Evolutionary conservation across 441 rosid species (phyloP), one percentile per base, ranked within the genome.

Genomic region (Erodium trifolium): DNA sequence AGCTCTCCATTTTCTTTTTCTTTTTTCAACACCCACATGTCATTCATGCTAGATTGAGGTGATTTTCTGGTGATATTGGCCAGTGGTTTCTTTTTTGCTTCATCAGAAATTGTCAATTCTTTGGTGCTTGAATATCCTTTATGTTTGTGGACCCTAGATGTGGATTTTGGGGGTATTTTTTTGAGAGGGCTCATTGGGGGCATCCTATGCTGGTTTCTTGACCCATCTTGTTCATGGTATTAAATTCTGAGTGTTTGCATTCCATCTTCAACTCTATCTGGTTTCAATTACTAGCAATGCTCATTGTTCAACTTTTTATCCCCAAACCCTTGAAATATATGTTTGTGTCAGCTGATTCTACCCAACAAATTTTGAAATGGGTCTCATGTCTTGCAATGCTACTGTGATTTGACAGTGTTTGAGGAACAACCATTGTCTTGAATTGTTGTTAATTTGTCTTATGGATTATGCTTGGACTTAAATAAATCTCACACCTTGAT

Each of bases 301-400:
- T 34, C 37, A 34, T 34, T 34, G 37, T 5, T 34, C 37, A 34
- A 5, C 78, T n/a, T 70, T 66, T 34, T 62, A 67, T 66, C 67
- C 53, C 66, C 18, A 43, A 69, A 51, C 60, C 65, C 71, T 80
- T 69, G 68, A 74, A 73, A 66, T 66, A 70, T 67, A 59, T 35
- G 11, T 1, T 53, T 63, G 72, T 64, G 5, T 59, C 65, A 67
- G 37, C 63, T 68, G 67, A 5, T 70, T 68, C 71, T 80, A 67
- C 75, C 75, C 72, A 67, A 67, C 72, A 5, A 74, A 4, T 23
- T 35, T 78, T 78, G 84, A 81, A 81, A 77, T 78, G 78, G 66
- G 68, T 59, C 64, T 71, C 69, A 14, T 13, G 14, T 51, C 17
- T 51, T 13, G 16, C 57, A 51, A 51, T 51, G 57, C 16, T 2